Evolutionary conservation across 768 basidiomycete species (phyloP).

Genomic region (Agaricus blazei): DNA sequence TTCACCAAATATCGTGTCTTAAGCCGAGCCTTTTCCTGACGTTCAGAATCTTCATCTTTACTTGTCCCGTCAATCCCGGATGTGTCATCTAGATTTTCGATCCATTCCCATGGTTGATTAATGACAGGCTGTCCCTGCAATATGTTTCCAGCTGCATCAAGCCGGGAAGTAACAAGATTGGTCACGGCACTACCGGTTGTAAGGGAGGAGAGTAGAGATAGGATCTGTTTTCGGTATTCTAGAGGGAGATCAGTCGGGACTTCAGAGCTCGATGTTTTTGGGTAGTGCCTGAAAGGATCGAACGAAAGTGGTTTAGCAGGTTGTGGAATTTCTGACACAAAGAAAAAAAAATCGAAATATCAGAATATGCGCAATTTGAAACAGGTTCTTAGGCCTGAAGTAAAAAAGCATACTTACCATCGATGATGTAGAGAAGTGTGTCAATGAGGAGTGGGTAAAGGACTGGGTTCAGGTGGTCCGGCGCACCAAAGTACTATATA

Average conservation of each 20-base stretch:
- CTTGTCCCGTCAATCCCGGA: slow-evolving; percentile 38
- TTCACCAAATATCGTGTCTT: slow-evolving; percentile 37
- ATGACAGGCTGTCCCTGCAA: slow-evolving; percentile 48
- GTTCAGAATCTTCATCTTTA: slow-evolving; percentile 33
- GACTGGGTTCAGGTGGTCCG: slow-evolving; percentile 48
- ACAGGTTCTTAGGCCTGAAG: background rate
- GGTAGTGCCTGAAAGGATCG: slow-evolving; percentile 67
- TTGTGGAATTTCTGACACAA: slow-evolving; percentile 51
- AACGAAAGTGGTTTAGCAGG: slow-evolving; percentile 49
- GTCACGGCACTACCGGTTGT: slow-evolving; percentile 46
- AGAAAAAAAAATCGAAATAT: background rate
- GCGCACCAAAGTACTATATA: slow-evolving; percentile 54
- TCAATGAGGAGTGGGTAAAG: slow-evolving; percentile 67
- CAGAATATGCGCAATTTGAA: background rate
- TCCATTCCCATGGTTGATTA: slow-evolving; percentile 86
- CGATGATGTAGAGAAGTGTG: slow-evolving; percentile 67
- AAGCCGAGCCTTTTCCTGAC: slow-evolving; percentile 33
- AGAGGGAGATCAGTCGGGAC: slow-evolving; percentile 53
- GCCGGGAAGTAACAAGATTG: slow-evolving; percentile 54
- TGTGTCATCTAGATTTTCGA: slow-evolving; percentile 68
- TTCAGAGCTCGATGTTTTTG: slow-evolving; percentile 41
- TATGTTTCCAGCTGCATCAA: slow-evolving; percentile 47
- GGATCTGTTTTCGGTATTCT: slow-evolving; percentile 53
- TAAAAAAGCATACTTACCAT: slow-evolving; percentile 45
- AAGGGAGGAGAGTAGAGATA: slow-evolving; percentile 51